phyloP scores from a whole-genome alignment of 495 filamentous ascomycete species.

The Hyaloscypha finlandica region DNA sequence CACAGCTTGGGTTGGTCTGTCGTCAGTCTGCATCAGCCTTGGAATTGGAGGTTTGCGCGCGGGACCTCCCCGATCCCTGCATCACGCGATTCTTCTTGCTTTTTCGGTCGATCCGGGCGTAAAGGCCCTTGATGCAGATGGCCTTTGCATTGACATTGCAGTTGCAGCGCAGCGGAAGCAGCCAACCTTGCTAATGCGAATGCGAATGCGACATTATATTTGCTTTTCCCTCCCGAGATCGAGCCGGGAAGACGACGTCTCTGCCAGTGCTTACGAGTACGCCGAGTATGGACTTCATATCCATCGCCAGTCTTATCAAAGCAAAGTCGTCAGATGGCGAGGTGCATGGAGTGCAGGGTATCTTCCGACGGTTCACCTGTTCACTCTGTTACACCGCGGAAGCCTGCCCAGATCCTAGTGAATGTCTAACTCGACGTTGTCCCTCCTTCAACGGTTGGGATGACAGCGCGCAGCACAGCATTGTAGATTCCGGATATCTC shows the following conservation, averaged over 20 bases:
- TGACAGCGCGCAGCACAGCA: not conserved
- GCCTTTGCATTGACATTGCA: not conserved
- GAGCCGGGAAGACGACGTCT: not conserved
- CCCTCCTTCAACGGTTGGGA: conserved; percentile 2
- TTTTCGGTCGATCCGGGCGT: not conserved
- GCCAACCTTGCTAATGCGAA: conserved; percentile 6
- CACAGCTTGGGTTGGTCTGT: not conserved
- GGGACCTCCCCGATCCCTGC: not conserved
- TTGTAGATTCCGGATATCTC: conserved; percentile 13
- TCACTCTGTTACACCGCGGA: not conserved
- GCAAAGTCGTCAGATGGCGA: conserved; percentile 2
- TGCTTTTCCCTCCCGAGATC: not conserved
- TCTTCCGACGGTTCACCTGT: not conserved
- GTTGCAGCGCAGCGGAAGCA: conserved; percentile 9
- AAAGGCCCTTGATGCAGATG: not conserved
- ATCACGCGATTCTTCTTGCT: not conserved
- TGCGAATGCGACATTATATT: not conserved
- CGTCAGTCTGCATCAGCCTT: not conserved
- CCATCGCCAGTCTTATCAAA: not conserved
- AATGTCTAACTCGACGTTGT: not conserved
- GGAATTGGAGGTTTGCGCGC: not conserved
- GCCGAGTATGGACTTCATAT: not conserved
- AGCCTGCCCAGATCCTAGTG: not conserved
- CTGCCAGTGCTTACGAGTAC: not conserved
- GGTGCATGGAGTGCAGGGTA: not conserved